Evolutionary conservation across 2,329 filamentous ascomycete species (phyloP), one percentile per base, ranked within the genome.

Genomic region (Epichloe brachyelytri): DNA sequence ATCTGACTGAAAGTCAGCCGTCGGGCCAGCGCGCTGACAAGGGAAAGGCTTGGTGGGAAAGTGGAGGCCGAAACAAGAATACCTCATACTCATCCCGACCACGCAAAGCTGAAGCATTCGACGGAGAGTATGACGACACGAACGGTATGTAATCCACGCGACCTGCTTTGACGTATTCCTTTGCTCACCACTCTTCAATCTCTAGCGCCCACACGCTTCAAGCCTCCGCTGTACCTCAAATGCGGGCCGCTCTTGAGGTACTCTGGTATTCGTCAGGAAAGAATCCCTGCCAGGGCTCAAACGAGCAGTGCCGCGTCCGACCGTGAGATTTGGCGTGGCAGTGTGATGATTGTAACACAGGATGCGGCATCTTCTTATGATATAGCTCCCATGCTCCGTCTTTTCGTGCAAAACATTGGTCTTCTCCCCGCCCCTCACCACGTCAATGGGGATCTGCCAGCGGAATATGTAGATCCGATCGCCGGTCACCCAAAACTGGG

Each of bases 231-330:
- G 38, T 90, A 87, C 63, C 73, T 98, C 50, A 90, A 89, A 66
- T 95, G 91, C 61, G 93, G 93, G 0, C 93, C 93, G 5, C 71
- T 98, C 20, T 71, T 98, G 55, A 82, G 93, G 53, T 98, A 95
- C 65, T 91, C 85, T 51, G 93, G 94, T 19, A 80, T 95, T 41
- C 80, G 84, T 40, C 75, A 74, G 39, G 80, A 95, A 67, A 71
- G 73, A 60, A 61, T 69, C 46, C 61, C 70, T 0, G 62, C 55
- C 6, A 58, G 62, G 48, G 46, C 61, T 6, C 60, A 59, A 40
- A 61, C 56, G 20, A 52, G 57, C 12, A 57, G 50, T 56, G 57
- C 61, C 2, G 51, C 62, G 12, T 50, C 62, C 0, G 82, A 88
- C 43, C 78, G 81, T 48, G 88, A 95, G 59, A 82, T 91, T 19